Conservation (phyloP, 345 rosid genomes). For the Aurinia saxatilis region DNA sequence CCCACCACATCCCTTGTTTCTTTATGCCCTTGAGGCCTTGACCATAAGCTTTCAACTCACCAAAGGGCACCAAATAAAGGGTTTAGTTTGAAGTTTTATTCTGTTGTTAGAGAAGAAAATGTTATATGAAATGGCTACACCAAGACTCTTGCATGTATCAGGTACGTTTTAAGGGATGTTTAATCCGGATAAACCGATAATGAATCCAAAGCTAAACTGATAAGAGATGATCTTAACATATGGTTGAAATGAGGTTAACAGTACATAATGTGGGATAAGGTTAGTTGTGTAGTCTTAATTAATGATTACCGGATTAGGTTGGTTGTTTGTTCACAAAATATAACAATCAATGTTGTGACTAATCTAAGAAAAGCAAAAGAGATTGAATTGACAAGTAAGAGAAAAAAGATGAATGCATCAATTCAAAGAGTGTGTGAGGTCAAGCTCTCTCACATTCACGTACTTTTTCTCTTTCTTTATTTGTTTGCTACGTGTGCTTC, state of each 20-base stretch:
- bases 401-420: slow-evolving; percentile 3
- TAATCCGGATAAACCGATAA: neutral
- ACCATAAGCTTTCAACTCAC: neutral
- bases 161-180: neutral
- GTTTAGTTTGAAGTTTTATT: neutral
- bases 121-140: too few relatives aligned
- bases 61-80: neutral
- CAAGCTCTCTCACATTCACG: neutral
- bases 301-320: slow-evolving; percentile 8
- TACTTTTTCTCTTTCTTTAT: neutral
- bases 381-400: neutral
- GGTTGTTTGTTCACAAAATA: neutral
- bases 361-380: neutral
- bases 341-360: neutral
- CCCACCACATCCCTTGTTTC: slow-evolving; percentile 8
- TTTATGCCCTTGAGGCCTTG: too few relatives aligned
- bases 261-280: too few relatives aligned
- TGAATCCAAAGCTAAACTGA: too few relatives aligned
- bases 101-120: too few relatives aligned
- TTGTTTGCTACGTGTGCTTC: neutral
- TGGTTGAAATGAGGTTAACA: too few relatives aligned
- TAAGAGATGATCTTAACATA: too few relatives aligned
- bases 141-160: neutral
- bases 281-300: neutral
- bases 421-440: neutral